phyloP scores from a whole-genome alignment of 2,329 filamentous ascomycete genomes.

The Fusarium udum region DNA sequence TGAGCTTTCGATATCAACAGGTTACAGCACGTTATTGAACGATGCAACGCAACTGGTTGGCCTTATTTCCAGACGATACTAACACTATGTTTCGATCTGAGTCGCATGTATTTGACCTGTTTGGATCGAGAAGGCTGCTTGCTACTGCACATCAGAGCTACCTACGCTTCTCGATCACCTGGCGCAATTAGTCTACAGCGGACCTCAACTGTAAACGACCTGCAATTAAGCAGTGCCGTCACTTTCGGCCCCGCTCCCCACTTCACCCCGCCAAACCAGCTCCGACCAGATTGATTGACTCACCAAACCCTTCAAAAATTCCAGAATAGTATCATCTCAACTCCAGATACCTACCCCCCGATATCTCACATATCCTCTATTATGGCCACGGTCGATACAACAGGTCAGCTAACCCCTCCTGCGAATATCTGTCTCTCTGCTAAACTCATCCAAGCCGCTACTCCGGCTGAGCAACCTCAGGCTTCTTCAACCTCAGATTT shows the following conservation, averaged over 20 bases:
- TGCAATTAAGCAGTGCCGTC: constrained; percentile 11
- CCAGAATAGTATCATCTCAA: constrained; percentile 34
- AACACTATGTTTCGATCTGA: not conserved
- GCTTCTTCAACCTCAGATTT: constrained; percentile 36
- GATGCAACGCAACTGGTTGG: constrained; percentile 27
- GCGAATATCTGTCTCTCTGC: not conserved
- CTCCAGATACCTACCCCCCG: not conserved
- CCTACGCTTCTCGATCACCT: not conserved
- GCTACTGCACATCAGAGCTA: not conserved
- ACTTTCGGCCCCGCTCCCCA: constrained; percentile 35
- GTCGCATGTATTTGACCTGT: not conserved
- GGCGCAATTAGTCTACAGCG: not conserved
- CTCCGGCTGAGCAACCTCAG: constrained; percentile 36
- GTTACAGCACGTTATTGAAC: constrained; percentile 20
- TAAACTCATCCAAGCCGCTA: constrained; percentile 13
- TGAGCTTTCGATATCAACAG: not conserved
- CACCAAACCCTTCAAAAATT: constrained; percentile 37
- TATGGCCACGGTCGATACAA: constrained; percentile 36
- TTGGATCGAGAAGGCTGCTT: not conserved
- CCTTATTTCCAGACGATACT: not conserved
- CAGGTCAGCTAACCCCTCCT: constrained; percentile 5
- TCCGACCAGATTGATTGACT: constrained; percentile 22
- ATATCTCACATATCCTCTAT: not conserved
- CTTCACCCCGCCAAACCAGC: constrained; percentile 39
- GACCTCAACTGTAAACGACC: not conserved